These are phyloP conservation scores for Claviceps monticola DNA, from an alignment of 2,329 filamentous ascomycete genomes.

Conservation along the genomic window DNA sequence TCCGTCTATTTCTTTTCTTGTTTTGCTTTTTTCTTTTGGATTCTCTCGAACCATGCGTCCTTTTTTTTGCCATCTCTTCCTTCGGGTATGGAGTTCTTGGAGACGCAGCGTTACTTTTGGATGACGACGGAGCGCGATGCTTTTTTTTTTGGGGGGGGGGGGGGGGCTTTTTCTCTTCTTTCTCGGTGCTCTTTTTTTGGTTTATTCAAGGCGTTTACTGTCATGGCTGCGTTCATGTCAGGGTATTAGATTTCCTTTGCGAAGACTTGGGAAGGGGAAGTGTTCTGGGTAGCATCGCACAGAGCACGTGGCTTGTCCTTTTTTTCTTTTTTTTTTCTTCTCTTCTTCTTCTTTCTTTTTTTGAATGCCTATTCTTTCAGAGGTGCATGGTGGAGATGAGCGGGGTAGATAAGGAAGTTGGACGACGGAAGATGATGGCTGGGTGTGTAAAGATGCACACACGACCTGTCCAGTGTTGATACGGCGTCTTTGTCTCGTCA, in stretches of 20 bases:
- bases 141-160: too few relatives aligned
- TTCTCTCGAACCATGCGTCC: not conserved
- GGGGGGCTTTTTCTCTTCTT: too few relatives aligned
- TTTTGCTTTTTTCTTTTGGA: not conserved
- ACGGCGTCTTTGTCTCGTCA: slow-evolving; percentile 6
- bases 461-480: too few relatives aligned
- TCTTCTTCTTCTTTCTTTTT: not conserved
- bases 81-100: not conserved
- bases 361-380: slow-evolving; percentile 12
- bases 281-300: not conserved
- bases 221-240: slow-evolving; percentile 2
- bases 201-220: not conserved
- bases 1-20: not conserved
- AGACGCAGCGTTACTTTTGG: too few relatives aligned
- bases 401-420: too few relatives aligned
- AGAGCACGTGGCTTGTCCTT: not conserved
- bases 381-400: too few relatives aligned
- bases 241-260: not conserved
- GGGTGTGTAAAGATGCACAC: too few relatives aligned
- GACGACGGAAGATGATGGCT: too few relatives aligned
- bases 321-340: not conserved
- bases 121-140: too few relatives aligned
- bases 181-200: too few relatives aligned
- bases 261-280: not conserved
- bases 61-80: not conserved